Evolutionary conservation across 768 basidiomycete species (phyloP).

Genomic region (Boletus vermiculosoides): DNA sequence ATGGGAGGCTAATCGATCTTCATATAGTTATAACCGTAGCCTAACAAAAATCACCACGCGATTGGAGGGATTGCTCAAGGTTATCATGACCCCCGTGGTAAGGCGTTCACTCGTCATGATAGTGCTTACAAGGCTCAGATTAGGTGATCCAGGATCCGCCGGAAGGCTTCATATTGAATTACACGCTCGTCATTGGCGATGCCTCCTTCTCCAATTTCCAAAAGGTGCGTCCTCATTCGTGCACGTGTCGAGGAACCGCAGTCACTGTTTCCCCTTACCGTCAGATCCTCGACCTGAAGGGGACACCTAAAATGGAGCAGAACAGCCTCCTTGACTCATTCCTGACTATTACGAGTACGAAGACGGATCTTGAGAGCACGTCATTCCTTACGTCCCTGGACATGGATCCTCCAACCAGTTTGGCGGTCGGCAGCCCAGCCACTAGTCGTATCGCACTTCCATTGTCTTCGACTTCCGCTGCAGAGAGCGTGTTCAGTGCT

Average conservation of each 20-base stretch:
- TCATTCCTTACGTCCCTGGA: constrained; percentile 94
- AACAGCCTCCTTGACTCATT: constrained; percentile 90
- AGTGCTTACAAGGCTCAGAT: not conserved
- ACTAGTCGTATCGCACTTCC: constrained; percentile 61
- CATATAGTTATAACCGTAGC: constrained; percentile 72
- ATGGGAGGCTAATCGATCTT: constrained; percentile 12
- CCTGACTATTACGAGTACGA: constrained; percentile 89
- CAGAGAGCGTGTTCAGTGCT: constrained; percentile 59
- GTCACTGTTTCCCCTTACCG: constrained; percentile 1
- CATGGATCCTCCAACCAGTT: constrained; percentile 80
- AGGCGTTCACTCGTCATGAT: constrained; percentile 26
- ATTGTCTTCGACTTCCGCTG: constrained; percentile 31
- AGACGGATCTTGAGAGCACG: constrained; percentile 80
- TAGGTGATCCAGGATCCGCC: constrained; percentile 67
- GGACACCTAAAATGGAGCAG: constrained; percentile 82
- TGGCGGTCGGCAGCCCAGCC: constrained; percentile 63
- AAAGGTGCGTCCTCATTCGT: constrained; percentile 58
- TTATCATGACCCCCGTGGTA: constrained; percentile 90
- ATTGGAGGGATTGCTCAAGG: constrained; percentile 91
- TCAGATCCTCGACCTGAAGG: constrained; percentile 93
- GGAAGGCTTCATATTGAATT: constrained; percentile 94
- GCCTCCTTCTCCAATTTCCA: constrained; percentile 97
- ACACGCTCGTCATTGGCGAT: constrained; percentile 91
- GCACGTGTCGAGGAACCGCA: constrained; percentile 5
- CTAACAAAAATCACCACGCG: constrained; percentile 78